Conservation (phyloP, 768 basidiomycete genomes). For the Kondoa subrosea region DNA sequence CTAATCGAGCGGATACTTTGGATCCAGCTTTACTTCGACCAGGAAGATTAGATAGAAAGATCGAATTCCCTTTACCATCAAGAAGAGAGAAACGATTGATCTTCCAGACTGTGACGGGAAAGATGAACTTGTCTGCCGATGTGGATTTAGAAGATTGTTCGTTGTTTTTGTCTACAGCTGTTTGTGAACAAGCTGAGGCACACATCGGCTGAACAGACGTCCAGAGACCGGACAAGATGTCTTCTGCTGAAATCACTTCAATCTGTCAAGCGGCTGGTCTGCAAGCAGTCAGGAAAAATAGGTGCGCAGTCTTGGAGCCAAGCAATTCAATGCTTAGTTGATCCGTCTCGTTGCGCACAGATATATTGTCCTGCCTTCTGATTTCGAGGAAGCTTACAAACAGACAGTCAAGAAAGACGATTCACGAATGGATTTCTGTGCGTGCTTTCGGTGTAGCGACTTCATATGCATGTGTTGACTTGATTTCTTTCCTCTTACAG, state of each 20-base stretch:
- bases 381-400: slow-evolving; percentile 99
- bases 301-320: neutral
- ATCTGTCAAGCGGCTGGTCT: slow-evolving; percentile 94
- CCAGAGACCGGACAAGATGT: slow-evolving; percentile 84
- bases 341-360: slow-evolving; percentile 92
- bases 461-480: neutral
- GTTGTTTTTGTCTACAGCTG: slow-evolving; percentile 29
- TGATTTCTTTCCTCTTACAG: neutral
- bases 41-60: slow-evolving; percentile 93
- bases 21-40: slow-evolving; percentile 95
- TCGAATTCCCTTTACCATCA: slow-evolving; percentile 90
- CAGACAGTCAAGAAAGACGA: slow-evolving; percentile 92
- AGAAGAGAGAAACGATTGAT: slow-evolving; percentile 88
- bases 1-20: slow-evolving; percentile 92
- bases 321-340: neutral
- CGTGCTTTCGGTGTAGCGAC: neutral
- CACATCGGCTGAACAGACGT: slow-evolving; percentile 47
- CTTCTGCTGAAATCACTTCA: slow-evolving; percentile 85
- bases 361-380: slow-evolving; percentile 85
- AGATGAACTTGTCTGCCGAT: slow-evolving; percentile 96
- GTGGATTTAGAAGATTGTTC: slow-evolving; percentile 95
- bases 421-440: slow-evolving; percentile 15
- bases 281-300: slow-evolving; percentile 46
- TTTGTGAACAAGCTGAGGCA: neutral
- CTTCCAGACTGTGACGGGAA: slow-evolving; percentile 90